These are phyloP conservation scores for Sarocladium brachiariae DNA, from an alignment of 2,329 filamentous ascomycete species.

Conservation along the genomic window DNA sequence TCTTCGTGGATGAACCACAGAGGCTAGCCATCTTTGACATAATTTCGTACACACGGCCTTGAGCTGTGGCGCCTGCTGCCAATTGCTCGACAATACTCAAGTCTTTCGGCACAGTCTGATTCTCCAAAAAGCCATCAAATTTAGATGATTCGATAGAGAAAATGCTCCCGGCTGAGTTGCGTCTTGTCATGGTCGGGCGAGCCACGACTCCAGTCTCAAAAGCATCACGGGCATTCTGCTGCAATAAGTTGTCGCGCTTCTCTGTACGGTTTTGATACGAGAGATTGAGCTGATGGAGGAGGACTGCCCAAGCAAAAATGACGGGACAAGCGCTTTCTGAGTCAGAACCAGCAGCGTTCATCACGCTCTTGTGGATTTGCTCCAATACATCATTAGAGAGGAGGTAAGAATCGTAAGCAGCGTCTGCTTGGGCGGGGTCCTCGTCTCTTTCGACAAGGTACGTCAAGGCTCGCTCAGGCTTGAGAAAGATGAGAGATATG, in stretches of 20 bases:
- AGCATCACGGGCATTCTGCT: constrained; percentile 51
- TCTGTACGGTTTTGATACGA: constrained; percentile 57
- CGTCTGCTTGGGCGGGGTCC: constrained; percentile 27
- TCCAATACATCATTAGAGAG: constrained; percentile 63
- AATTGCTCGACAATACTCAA: constrained; percentile 44
- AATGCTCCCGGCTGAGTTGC: constrained; percentile 55
- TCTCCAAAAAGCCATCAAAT: constrained; percentile 51
- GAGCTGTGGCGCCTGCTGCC: constrained; percentile 40
- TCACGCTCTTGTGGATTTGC: constrained; percentile 65
- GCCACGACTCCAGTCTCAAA: constrained; percentile 43
- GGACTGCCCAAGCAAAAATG: constrained; percentile 73
- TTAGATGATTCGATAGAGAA: constrained; percentile 54
- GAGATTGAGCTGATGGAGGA: constrained; percentile 62
- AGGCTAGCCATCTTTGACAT: constrained; percentile 42
- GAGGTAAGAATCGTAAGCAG: constrained; percentile 52
- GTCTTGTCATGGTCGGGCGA: constrained; percentile 23
- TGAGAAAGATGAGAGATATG: constrained; percentile 66
- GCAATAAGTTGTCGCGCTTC: constrained; percentile 49
- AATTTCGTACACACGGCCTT: constrained; percentile 47
- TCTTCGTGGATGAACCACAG: constrained; percentile 37
- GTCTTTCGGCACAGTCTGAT: constrained; percentile 43
- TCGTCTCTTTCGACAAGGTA: constrained; percentile 33
- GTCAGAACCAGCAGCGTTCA: constrained; percentile 48
- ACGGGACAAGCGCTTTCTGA: constrained; percentile 63
- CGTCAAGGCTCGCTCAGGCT: constrained; percentile 49